Conservation (phyloP, 2,329 filamentous ascomycete genomes). For the Xylaria digitata region DNA sequence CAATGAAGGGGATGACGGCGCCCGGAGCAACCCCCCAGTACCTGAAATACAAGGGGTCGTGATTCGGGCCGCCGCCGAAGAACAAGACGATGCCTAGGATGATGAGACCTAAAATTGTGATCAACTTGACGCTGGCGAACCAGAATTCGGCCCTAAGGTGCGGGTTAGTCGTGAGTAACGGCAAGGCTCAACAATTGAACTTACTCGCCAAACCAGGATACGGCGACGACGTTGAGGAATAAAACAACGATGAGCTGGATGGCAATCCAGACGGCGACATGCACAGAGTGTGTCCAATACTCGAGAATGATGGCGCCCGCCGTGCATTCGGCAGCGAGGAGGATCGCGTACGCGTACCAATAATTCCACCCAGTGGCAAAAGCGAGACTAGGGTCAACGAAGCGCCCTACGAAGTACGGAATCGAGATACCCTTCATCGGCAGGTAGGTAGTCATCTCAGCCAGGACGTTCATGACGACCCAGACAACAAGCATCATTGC, state of each 20-base stretch:
- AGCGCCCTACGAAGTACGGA: conserved; percentile 66
- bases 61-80: conserved; percentile 65
- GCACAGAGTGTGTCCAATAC: conserved; percentile 67
- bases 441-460: conserved; percentile 66
- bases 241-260: conserved; percentile 66
- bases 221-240: conserved; percentile 66
- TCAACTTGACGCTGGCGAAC: conserved; percentile 70
- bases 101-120: conserved; percentile 68
- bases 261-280: conserved; percentile 69
- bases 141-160: conserved; percentile 63
- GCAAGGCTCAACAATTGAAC: neutral
- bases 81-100: conserved; percentile 67
- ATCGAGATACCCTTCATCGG: conserved; percentile 68
- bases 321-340: conserved; percentile 68
- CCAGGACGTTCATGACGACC: conserved; percentile 65
- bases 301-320: conserved; percentile 69
- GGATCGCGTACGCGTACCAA: conserved; percentile 70
- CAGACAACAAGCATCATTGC: conserved; percentile 66
- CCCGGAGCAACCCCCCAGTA: conserved; percentile 60
- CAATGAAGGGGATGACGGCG: conserved; percentile 61
- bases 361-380: conserved; percentile 71
- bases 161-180: conserved; percentile 6
- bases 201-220: conserved; percentile 67
- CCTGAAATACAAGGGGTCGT: conserved; percentile 61
- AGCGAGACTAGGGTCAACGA: conserved; percentile 65